These are phyloP conservation scores for Claviceps pazoutovae DNA, from an alignment of 2,329 filamentous ascomycete species.

Conservation along the genomic window DNA sequence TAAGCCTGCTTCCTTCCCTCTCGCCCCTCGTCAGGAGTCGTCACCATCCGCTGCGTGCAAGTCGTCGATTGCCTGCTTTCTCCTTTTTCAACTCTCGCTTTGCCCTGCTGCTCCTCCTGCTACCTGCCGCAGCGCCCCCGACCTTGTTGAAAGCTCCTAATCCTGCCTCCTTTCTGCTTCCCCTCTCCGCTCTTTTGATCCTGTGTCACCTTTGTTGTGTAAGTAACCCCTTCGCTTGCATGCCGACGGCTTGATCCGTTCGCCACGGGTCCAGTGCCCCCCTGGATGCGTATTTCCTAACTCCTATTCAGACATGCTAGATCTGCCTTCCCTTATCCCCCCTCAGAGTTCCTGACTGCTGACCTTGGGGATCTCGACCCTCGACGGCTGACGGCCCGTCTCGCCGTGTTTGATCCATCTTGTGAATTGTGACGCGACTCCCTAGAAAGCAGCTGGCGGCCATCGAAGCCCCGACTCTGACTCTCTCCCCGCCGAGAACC, in stretches of 20 bases:
- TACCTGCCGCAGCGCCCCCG: background rate
- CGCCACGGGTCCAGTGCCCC: background rate
- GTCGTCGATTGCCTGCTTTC: background rate
- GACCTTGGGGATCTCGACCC: background rate
- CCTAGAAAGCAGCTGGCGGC: background rate
- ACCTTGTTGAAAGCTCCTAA: background rate
- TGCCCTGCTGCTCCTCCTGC: background rate
- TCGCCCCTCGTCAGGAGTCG: background rate
- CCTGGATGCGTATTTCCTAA: background rate
- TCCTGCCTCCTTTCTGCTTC: background rate
- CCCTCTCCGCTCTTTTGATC: background rate
- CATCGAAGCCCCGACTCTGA: background rate
- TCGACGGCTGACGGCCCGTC: background rate
- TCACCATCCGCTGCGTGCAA: background rate
- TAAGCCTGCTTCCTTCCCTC: constrained; percentile 2
- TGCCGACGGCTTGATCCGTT: background rate
- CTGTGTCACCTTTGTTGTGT: background rate
- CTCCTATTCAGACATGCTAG: background rate
- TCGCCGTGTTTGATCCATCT: background rate
- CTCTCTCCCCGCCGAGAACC: background rate
- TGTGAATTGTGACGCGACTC: background rate
- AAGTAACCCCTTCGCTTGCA: background rate
- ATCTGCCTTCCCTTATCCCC: background rate
- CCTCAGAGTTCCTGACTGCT: background rate
- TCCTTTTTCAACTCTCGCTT: background rate